Evolutionary conservation across 148 eudicot genomes (phyloP), one percentile per base, ranked within the genome.

Genomic region (Pouteria glomerata): DNA sequence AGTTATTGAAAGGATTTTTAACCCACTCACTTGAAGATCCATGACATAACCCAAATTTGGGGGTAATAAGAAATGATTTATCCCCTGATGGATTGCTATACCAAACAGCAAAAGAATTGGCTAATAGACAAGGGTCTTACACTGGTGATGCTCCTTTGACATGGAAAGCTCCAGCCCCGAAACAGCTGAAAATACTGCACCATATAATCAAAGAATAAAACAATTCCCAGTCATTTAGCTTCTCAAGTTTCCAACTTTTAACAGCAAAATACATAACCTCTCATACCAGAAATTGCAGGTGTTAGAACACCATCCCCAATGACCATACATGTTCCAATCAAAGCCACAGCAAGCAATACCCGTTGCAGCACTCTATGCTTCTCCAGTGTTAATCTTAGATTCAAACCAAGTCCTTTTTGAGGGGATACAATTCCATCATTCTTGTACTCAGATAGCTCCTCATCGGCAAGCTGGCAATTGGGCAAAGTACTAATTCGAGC

Each of bases 291-390:
- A 50, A 89, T 76, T 29, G 94, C 94, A 4, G 94, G 94, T 3
- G 90, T 89, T 29, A 89, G 86, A 48, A 89, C 84, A 57, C 94
- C 94, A 81, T 89, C 94, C 11, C 94, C 94, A 66, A 89, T 89
- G 41, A 89, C 94, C 94, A 89, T 89, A 82, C 89, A 86, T 79
- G 94, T 79, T 52, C 94, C 94, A 76, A 89, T 78, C 69, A 89
- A 79, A 72, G 94, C 89, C 82, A 89, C 70, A 64, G 73, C 73
- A 63, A 89, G 89, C 79, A 89, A 73, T 27, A 81, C 35, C 56
- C 74, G 77, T 39, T 82, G 89, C 67, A 87, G 34, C 3, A 86
- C 47, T 56, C 61, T 85, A 60, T 89, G 82, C 75, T 83, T 89
- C 71, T 89, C 94, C 74, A 89, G 69, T 2, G 87, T 82, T 15